Percentiles rank a stretch among this genome's conserved stretches.
phyloP scores from a whole-genome alignment of 2,329 filamentous ascomycete species.

The Ambrosiella beaveri region DNA sequence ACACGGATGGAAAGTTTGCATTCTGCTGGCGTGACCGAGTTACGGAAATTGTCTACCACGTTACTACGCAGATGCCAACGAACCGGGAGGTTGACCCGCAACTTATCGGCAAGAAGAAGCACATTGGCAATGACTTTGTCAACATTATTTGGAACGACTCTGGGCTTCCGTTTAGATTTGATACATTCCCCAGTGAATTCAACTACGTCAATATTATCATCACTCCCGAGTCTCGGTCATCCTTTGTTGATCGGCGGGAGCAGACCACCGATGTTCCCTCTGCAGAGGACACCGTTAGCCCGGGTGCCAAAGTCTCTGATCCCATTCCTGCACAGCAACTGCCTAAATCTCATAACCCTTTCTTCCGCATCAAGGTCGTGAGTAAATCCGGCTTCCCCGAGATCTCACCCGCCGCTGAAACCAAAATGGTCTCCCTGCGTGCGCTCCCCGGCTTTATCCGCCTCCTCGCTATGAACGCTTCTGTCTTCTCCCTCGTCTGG shows the following conservation, averaged over 20 bases:
- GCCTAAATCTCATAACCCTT: constrained; percentile 25
- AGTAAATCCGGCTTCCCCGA: constrained; percentile 79
- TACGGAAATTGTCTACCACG: constrained; percentile 88
- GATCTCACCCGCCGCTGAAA: constrained; percentile 74
- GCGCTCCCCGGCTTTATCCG: constrained; percentile 75
- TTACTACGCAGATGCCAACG: constrained; percentile 95
- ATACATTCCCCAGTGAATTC: constrained; percentile 87
- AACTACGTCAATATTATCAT: constrained; percentile 97
- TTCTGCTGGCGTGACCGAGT: constrained; percentile 92
- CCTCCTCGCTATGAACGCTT: constrained; percentile 78
- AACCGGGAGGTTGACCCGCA: constrained; percentile 57
- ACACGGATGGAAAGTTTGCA: constrained; percentile 70
- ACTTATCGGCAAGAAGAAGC: constrained; percentile 73
- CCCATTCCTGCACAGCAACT: neutral
- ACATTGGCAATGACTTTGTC: constrained; percentile 95
- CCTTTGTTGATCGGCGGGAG: constrained; percentile 50
- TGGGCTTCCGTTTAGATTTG: constrained; percentile 70
- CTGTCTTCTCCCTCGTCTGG: constrained; percentile 89
- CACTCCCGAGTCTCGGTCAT: constrained; percentile 64
- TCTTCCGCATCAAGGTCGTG: constrained; percentile 81
- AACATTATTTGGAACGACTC: constrained; percentile 98
- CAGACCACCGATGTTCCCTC: constrained; percentile 15
- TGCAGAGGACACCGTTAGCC: neutral
- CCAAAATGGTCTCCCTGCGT: constrained; percentile 72
- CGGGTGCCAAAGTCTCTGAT: neutral